Evolutionary conservation across 148 eudicot genomes (phyloP).

Genomic region (Persicaria tinctoria): DNA sequence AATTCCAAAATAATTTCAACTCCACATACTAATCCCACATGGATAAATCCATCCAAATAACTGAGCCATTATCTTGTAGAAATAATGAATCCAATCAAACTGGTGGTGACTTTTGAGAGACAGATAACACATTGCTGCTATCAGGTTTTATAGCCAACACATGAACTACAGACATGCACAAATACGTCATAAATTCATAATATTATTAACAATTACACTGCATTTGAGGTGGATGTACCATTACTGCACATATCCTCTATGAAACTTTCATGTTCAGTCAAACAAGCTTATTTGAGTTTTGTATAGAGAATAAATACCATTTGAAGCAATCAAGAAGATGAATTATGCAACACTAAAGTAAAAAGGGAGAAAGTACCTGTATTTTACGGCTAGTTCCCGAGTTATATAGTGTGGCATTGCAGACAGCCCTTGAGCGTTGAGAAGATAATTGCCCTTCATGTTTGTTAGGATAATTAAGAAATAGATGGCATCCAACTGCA

Average conservation of each 20-base stretch:
- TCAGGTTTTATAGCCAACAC: background rate
- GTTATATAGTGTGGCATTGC: slow-evolving; percentile 71
- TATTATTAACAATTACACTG: too few relatives aligned
- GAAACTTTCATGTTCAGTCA: background rate
- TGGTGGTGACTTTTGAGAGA: background rate
- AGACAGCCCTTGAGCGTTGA: slow-evolving; percentile 45
- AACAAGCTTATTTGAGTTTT: background rate
- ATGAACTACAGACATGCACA: background rate
- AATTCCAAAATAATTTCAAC: background rate
- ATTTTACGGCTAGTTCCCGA: slow-evolving; percentile 50
- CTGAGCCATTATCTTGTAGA: background rate
- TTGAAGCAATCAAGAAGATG: background rate
- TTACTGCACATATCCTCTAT: background rate
- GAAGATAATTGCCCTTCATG: slow-evolving; percentile 77
- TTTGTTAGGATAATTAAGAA: slow-evolving; percentile 54
- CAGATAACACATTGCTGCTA: background rate
- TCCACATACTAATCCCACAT: background rate
- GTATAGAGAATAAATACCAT: background rate
- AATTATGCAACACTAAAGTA: background rate
- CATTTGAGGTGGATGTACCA: background rate
- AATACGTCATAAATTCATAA: background rate
- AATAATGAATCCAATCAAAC: background rate
- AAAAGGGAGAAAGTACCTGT: slow-evolving; percentile 34
- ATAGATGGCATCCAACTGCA: slow-evolving; percentile 64
- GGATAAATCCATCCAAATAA: background rate